These are phyloP conservation scores for Rhododendron griersonianum DNA, from an alignment of 148 eudicot species.

Conservation along the genomic window DNA sequence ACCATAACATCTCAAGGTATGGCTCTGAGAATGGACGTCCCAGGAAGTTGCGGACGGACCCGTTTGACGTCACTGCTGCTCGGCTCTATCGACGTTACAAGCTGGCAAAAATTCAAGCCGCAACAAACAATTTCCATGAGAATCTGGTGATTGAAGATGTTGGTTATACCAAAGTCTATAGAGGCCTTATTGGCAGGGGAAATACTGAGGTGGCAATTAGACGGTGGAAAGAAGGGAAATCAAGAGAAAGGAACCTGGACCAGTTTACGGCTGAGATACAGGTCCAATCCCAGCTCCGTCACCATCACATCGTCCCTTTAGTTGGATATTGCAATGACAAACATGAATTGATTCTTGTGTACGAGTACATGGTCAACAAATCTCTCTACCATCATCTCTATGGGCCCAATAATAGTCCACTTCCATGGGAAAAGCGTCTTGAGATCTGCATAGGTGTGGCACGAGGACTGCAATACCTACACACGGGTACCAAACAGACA, in stretches of 20 bases:
- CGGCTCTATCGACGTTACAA: neutral
- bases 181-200: neutral
- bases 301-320: neutral
- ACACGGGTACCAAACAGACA: neutral
- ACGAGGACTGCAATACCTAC: constrained; percentile 18
- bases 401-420: neutral
- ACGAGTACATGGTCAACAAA: constrained; percentile 4
- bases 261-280: neutral
- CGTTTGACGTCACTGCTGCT: too few relatives aligned
- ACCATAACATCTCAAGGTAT: neutral
- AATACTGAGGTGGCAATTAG: neutral
- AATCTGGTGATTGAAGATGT: neutral
- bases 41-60: neutral
- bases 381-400: constrained; percentile 4
- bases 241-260: neutral
- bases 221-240: neutral
- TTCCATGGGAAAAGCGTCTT: constrained; percentile 21
- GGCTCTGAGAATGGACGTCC: neutral
- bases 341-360: constrained; percentile 8
- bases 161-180: neutral
- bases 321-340: constrained; percentile 1
- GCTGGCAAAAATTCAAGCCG: neutral
- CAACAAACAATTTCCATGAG: neutral
- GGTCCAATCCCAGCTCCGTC: constrained; percentile 1
- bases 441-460: constrained; percentile 12